Conservation (phyloP, 169 alveolate species). For the Plasmodium sp. region DNA sequence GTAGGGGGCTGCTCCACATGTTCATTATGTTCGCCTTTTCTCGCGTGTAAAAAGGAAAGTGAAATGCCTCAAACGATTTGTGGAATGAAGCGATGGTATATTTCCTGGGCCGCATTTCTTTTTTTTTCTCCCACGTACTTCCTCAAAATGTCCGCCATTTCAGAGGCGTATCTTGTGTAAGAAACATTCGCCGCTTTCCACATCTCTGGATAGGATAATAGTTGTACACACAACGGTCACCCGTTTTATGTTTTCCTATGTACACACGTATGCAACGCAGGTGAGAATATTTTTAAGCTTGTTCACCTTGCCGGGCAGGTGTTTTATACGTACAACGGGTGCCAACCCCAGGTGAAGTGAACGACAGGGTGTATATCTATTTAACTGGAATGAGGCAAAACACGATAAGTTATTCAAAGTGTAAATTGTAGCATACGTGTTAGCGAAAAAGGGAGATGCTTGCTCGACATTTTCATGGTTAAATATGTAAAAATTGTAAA, state of each 20-base stretch:
- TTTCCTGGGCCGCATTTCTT: background rate
- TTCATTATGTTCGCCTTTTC: background rate
- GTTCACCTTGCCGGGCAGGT: background rate
- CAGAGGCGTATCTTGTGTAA: conserved; percentile 84
- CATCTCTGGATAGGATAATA: conserved; percentile 56
- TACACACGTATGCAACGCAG: conserved; percentile 8
- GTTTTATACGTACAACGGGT: background rate
- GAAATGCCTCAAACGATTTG: background rate
- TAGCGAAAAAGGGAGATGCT: background rate
- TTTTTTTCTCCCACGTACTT: conserved; percentile 74
- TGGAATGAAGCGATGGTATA: background rate
- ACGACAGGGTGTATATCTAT: background rate
- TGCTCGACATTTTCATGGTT: background rate
- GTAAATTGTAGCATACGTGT: background rate
- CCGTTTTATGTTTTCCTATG: background rate
- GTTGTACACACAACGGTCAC: background rate
- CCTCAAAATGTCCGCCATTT: conserved; percentile 85
- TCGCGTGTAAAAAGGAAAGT: background rate
- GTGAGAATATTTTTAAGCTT: conserved; percentile 3
- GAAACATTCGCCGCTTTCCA: conserved; percentile 87
- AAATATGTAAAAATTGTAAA: background rate
- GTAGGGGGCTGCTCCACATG: background rate
- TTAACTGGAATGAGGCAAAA: background rate
- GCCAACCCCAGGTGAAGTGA: background rate
- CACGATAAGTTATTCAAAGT: background rate